Evolutionary conservation across 2,329 filamentous ascomycete species (phyloP), one percentile per base, ranked within the genome.

Genomic region (Helotiales sp.): DNA sequence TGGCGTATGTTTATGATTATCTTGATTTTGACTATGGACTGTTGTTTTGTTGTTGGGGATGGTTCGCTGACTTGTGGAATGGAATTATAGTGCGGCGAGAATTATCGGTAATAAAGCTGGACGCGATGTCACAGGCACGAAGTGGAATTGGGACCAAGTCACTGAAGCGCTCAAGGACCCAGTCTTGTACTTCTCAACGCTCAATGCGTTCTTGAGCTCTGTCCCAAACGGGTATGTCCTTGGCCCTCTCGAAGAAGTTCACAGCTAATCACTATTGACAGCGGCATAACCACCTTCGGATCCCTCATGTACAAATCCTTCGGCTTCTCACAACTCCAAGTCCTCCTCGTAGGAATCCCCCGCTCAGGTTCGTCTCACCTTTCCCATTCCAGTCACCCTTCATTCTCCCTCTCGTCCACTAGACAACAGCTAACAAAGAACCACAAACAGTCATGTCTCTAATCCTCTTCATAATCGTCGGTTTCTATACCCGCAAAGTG

Each of bases 321-420:
- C 54, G 73, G 73, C 20, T 74, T 74, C 43, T 69, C 61, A 6
- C 70, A 77, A 50, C 73, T 78, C 2, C 70, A 79, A 59, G 76
- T 78, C 20, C 72, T 78, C 22, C 74, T 79, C 2, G 72, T 79
- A 10, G 77, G 77, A 20, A 80, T 83, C 37, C 79, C 83, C 43
- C 76, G 79, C 0, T 77, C 82, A 20, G 75, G 79, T 1, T 77
- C 81, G 24, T n/a, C n/a, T n/a, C 17, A n/a, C 3, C 6, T 45
- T 6, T 20, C 79, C 82, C 45, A 4, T 7, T 61, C 20, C 24
- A 45, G n/a, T n/a, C n/a, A n/a, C n/a, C n/a, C n/a, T n/a, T 20
- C 15, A 34, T 3, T 20, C 17, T 22, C 6, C 24, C 43, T 37
- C 5, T n/a, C 2, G 5, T 47, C n/a, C 6, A 20, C 3, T n/a